phyloP scores from a whole-genome alignment of 495 filamentous ascomycete species.

The Immersiella caudata region DNA sequence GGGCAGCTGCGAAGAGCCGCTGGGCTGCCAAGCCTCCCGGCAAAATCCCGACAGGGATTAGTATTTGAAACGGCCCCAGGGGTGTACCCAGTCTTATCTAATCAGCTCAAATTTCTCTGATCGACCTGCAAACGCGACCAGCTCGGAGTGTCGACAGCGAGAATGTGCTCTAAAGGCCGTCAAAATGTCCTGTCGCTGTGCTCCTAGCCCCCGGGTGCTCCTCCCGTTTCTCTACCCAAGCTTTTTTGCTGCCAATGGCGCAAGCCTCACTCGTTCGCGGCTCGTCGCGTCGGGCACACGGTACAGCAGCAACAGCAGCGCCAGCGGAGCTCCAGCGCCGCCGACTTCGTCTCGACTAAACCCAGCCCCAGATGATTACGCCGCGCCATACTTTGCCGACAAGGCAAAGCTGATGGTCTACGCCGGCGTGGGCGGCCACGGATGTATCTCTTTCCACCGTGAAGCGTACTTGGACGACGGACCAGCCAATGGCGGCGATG shows the following conservation, averaged over 20 bases:
- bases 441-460: conserved; percentile 89
- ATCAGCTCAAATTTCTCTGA: conserved; percentile 20
- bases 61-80: not conserved
- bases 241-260: conserved; percentile 44
- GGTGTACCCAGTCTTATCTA: conserved; percentile 27
- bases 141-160: not conserved
- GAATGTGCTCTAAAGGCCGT: conserved; percentile 13
- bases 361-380: conserved; percentile 79
- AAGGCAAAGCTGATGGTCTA: conserved; percentile 74
- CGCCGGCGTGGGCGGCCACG: conserved; percentile 81
- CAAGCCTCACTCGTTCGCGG: conserved; percentile 30
- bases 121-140: not conserved
- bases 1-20: conserved; percentile 18
- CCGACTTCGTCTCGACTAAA: conserved; percentile 63
- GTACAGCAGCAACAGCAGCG: conserved; percentile 25
- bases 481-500: conserved; percentile 96
- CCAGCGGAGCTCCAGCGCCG: conserved; percentile 40
- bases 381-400: conserved; percentile 80
- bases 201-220: conserved; percentile 48
- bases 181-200: conserved; percentile 52
- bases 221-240: conserved; percentile 71
- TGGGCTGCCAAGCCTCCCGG: conserved; percentile 13
- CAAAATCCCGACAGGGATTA: conserved; percentile 10
- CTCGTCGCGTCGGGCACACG: conserved; percentile 28
- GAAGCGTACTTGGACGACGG: conserved; percentile 86